A percentile compares a stretch with the other conserved stretches of the same genome.
Conservation (phyloP, 441 rosid genomes). For the Euphorbia celastroides region DNA sequence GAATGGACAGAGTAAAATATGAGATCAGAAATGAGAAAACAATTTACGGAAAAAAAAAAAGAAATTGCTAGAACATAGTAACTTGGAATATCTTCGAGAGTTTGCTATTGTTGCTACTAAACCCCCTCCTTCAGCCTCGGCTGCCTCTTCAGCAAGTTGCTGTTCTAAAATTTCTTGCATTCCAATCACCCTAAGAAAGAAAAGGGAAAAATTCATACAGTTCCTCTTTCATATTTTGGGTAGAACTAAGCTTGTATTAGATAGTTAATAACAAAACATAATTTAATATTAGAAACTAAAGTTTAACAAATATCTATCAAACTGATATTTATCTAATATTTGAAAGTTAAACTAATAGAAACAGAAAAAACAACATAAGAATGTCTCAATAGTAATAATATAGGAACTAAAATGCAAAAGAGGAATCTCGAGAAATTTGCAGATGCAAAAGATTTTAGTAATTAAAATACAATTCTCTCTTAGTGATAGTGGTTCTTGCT, state of each 20-base stretch:
- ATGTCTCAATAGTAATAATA: neutral
- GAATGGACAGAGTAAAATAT: neutral
- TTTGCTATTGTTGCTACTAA: conserved; percentile 87
- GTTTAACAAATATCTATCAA: neutral
- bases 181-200: conserved; percentile 76
- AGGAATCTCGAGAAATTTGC: too few relatives aligned
- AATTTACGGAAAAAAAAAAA: neutral
- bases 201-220: neutral
- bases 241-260: neutral
- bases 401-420: neutral
- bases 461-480: too few relatives aligned
- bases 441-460: too few relatives aligned
- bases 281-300: neutral
- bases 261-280: neutral
- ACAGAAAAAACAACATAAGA: neutral
- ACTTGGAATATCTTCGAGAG: conserved; percentile 91
- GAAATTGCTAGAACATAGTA: conserved; percentile 22
- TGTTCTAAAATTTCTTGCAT: conserved; percentile 99
- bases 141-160: conserved; percentile 98
- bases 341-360: neutral
- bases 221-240: neutral
- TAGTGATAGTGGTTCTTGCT: neutral
- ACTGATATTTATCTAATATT: neutral
- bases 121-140: conserved; percentile 98
- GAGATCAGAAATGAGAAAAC: neutral